Conservation (phyloP, 306 rosid genomes). For the Gastrolobium villosum region DNA sequence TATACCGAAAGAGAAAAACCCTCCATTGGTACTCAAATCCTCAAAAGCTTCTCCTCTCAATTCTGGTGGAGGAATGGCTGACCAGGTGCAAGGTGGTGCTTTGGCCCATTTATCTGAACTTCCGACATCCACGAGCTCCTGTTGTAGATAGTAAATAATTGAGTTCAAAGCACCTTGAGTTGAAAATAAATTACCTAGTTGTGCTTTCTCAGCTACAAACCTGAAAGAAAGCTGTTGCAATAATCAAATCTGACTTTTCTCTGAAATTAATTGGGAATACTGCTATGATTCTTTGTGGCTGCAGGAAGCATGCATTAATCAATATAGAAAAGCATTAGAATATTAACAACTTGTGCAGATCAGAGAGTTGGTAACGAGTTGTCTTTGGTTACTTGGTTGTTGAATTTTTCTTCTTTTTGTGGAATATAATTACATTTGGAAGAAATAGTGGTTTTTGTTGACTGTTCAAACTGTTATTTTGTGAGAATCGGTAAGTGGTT, state of each 20-base stretch:
- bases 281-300: constrained; percentile 83
- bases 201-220: constrained; percentile 50
- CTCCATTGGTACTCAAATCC: constrained; percentile 93
- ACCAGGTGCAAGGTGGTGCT: constrained; percentile 88
- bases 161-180: not conserved
- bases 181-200: constrained; percentile 28
- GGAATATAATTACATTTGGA: constrained; percentile 6
- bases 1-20: constrained; percentile 89
- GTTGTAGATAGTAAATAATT: constrained; percentile 41
- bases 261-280: constrained; percentile 84
- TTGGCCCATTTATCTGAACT: constrained; percentile 81
- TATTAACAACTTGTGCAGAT: not conserved
- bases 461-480: not conserved
- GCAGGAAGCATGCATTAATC: constrained; percentile 49
- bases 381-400: constrained; percentile 5
- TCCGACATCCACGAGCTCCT: constrained; percentile 94
- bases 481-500: not conserved
- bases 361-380: not conserved
- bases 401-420: not conserved
- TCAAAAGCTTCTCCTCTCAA: constrained; percentile 84
- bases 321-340: constrained; percentile 34
- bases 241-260: constrained; percentile 78
- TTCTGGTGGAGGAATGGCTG: constrained; percentile 96
- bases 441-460: not conserved
- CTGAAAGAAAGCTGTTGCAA: constrained; percentile 93